phyloP scores from a whole-genome alignment of 202 grass and related monocot species.

The Miscanthus sacchariflorus region DNA sequence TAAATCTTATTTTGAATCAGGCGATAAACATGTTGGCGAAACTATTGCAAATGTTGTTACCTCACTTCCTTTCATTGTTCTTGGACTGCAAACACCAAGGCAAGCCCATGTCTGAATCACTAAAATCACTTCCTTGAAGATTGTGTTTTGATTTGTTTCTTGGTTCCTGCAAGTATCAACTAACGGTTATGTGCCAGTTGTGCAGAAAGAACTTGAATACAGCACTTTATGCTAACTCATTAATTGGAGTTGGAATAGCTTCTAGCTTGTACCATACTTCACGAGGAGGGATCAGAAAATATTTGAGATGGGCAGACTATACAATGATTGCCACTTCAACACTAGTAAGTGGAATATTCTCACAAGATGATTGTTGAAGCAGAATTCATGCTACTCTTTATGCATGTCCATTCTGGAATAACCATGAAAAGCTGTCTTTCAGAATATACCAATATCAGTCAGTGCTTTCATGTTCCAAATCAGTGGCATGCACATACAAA shows the following conservation, averaged over 20 bases:
- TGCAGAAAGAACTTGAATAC: slow-evolving; percentile 87
- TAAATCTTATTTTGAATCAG: slow-evolving; percentile 44
- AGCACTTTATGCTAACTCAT: slow-evolving; percentile 83
- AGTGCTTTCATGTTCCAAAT: slow-evolving; percentile 1
- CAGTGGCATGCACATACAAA: not conserved
- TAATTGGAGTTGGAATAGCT: slow-evolving; percentile 95
- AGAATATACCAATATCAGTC: not conserved
- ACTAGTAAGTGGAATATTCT: slow-evolving; percentile 65
- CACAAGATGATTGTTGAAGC: not conserved
- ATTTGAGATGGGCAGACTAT: slow-evolving; percentile 93
- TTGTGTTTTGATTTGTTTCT: slow-evolving; percentile 31
- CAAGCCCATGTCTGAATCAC: slow-evolving; percentile 39
- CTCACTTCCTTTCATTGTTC: slow-evolving; percentile 85
- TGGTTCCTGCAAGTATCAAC: slow-evolving; percentile 42
- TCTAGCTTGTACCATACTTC: slow-evolving; percentile 93
- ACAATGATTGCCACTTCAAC: slow-evolving; percentile 95
- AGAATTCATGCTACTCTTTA: slow-evolving; percentile 16
- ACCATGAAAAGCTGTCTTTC: slow-evolving; percentile 18
- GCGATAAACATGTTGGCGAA: slow-evolving; percentile 71
- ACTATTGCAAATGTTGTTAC: slow-evolving; percentile 91
- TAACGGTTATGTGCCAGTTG: slow-evolving; percentile 69
- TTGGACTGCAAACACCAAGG: slow-evolving; percentile 81
- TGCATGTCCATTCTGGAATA: slow-evolving; percentile 17
- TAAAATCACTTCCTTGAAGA: not conserved
- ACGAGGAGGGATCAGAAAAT: slow-evolving; percentile 81